These are phyloP conservation scores for Botrytis hyacinthi DNA, from an alignment of 2,329 filamentous ascomycete species.

Conservation along the genomic window DNA sequence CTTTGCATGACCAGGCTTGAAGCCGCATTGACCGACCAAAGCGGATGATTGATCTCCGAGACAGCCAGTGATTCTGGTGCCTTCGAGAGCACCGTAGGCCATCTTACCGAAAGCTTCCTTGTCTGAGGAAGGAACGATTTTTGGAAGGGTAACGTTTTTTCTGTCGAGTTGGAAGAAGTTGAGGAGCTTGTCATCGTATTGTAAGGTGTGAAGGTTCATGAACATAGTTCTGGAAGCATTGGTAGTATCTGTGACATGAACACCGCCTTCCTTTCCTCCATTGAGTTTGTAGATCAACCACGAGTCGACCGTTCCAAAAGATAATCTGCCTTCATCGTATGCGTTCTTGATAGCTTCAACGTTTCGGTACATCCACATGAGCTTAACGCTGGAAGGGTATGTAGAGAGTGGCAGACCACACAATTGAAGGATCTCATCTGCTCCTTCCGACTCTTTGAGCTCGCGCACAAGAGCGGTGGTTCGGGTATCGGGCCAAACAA, in stretches of 20 bases:
- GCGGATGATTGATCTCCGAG: conserved; percentile 79
- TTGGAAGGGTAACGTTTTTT: conserved; percentile 69
- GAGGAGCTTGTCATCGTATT: conserved; percentile 72
- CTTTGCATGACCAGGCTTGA: conserved; percentile 76
- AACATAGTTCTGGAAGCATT: conserved; percentile 89
- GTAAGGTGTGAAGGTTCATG: conserved; percentile 73
- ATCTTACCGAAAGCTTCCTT: conserved; percentile 69
- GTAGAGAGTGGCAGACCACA: conserved; percentile 79
- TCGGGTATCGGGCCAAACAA: conserved; percentile 84
- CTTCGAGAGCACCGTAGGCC: conserved; percentile 62
- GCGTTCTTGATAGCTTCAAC: conserved; percentile 63
- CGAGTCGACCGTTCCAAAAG: conserved; percentile 78
- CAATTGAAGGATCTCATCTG: conserved; percentile 63
- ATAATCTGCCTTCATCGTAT: conserved; percentile 68
- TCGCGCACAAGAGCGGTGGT: conserved; percentile 70
- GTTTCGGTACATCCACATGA: conserved; percentile 74
- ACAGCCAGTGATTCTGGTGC: conserved; percentile 70
- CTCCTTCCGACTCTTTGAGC: conserved; percentile 63
- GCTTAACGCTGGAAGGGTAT: conserved; percentile 76
- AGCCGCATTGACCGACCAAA: conserved; percentile 78
- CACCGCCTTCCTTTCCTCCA: conserved; percentile 61
- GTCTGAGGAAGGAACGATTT: conserved; percentile 72
- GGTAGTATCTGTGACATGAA: conserved; percentile 74
- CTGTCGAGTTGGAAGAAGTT: conserved; percentile 73
- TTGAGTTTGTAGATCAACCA: conserved; percentile 82